Base-by-base conservation (phyloP, 768 basidiomycete species). In the Termitomyces eurrhizus region DNA sequence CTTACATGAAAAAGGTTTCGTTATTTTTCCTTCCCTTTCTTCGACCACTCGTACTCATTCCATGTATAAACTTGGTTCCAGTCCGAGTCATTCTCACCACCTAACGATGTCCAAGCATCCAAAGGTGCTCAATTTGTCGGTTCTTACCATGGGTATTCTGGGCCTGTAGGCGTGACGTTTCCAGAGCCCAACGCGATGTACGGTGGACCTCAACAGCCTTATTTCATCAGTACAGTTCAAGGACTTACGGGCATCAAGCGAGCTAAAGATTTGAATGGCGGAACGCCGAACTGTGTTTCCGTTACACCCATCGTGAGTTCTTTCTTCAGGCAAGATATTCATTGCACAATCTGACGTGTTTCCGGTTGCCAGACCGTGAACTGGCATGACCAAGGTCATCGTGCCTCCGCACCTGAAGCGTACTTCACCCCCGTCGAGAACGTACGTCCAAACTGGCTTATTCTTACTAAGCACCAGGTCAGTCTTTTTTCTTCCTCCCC, bases 361-460 rank as follows among this genome's bases (percentile, higher is more conserved):
- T 14, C n/a, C n/a, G 21, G 24, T 52, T 21, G 12, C 36, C 60
- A 81, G 78, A 75, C 68, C 8, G 75, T 84, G n/a, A 76, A 80
- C 66, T 79, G 77, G 76, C 77, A 78, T 62, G 76, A 80, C 41
- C 62, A 65, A 12, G 83, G 83, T 62, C 78, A 83, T 59, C 78
- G 85, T 16, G 82, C 82, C 4, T 84, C 83, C 0, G 82, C 84
- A 0, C 80, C 77, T 7, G 71, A 77, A 54, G 83, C 84, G 0
- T 86, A 85, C 62, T 74, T 82, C 32, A 79, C 80, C 0, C 84
- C 84, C 13, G 79, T 84, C 7, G 80, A 85, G 66, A 69, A 60
- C 42, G 59, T 64, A 32, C 74, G 82, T 37, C 74, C 75, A 0
- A 83, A 81, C 63, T 82, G 81, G 81, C 67, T 82, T 32, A 80